Base-by-base conservation (phyloP, 352 stramenopile genomes). In the Pythium chondricola region DNA sequence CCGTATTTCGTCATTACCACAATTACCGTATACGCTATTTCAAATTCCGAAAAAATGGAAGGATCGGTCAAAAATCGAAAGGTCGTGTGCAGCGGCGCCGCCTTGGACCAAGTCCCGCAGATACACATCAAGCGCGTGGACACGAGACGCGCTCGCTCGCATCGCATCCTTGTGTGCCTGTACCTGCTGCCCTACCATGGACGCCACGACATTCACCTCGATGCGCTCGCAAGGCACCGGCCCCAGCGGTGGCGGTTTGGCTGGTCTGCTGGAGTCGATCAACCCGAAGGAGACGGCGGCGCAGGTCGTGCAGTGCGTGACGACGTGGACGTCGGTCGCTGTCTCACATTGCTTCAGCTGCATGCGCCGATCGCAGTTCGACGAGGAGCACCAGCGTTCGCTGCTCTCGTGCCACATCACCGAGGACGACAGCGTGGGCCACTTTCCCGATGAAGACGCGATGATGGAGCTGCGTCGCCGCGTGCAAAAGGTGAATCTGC, bases 391-490 rank as follows among this genome's bases (percentile, higher is more conserved):
- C 40, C 66, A 85, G 57, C 68, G 74, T 17, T 76, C 78, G 46
- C 57, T 89, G 29, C 67, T 87, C 5, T 84, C 71, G 41, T 74
- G 64, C 47, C 62, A 74, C 52, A 58, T 55, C 30, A 65, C 63
- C 31, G 65, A 76, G 4, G 67, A 79, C 22, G 64, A 69, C 43
- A 63, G 67, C 41, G 44, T 61, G 14, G 46, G 30, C n/a, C 29
- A 33, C 42, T 63, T 56, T 24, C 65, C 75, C 27, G 71, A 73
- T 0, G 71, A 85, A 51, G 69, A 72, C 2, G 74, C 72, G 16
- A 84, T 84, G 69, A 60, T 84, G 33, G 77, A 89, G 63, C 63
- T 89, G 43, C 66, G 78, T 26, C 71, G 74, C 22, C 71, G 78
- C 35, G 70, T 87, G 36, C 80, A 83, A 25, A 53, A 58, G 18